Conservation (phyloP, 148 eudicot genomes). For the Chenopodium suecicum region DNA sequence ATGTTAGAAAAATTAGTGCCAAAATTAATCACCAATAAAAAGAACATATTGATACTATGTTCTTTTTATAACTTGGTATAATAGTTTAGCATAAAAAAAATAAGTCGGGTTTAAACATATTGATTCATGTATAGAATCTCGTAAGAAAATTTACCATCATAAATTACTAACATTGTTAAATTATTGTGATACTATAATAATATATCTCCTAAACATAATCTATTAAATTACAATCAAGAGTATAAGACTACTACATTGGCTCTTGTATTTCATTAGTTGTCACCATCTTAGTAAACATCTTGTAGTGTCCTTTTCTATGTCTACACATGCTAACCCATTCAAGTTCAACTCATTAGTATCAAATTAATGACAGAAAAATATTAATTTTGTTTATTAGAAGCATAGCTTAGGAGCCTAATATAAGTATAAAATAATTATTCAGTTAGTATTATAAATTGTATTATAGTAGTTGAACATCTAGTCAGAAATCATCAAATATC, state of each 20-base stretch:
- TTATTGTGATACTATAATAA: too few relatives aligned
- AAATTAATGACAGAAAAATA: not conserved
- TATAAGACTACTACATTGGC: not conserved
- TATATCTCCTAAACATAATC: not conserved
- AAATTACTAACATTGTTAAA: too few relatives aligned
- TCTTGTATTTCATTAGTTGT: not conserved
- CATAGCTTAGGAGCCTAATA: not conserved
- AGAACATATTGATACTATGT: too few relatives aligned
- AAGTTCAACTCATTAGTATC: not conserved
- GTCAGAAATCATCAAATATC: conserved; percentile 14
- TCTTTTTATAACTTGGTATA: too few relatives aligned
- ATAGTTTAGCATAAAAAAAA: too few relatives aligned
- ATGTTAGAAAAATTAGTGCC: too few relatives aligned
- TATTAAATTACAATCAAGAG: not conserved
- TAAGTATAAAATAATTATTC: not conserved
- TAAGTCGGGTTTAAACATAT: too few relatives aligned
- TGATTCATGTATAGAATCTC: too few relatives aligned
- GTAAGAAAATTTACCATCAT: too few relatives aligned
- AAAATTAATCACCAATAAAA: too few relatives aligned
- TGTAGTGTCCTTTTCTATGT: not conserved
- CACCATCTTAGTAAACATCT: not conserved
- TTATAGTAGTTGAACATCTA: conserved; percentile 13
- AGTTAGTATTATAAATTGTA: not conserved
- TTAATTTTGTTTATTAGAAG: not conserved
- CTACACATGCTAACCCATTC: not conserved